phyloP scores from a whole-genome alignment of 2,329 filamentous ascomycete species.

The Stenocarpella maydis region DNA sequence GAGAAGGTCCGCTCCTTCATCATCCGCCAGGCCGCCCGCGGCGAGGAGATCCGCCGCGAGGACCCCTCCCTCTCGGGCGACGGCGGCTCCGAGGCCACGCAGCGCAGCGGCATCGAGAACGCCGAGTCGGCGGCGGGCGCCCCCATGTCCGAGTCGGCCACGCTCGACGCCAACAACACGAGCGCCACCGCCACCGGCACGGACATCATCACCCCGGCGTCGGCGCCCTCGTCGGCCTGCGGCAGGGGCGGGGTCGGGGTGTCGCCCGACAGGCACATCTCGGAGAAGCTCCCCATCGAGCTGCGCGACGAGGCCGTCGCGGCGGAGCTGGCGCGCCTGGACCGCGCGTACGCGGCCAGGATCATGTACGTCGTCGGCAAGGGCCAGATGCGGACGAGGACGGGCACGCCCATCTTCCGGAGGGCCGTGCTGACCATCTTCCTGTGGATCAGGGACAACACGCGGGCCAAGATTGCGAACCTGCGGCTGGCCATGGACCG shows the following conservation, averaged over 20 bases:
- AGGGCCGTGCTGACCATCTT: slow-evolving; percentile 60
- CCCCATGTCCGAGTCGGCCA: neutral
- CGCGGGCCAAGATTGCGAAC: slow-evolving; percentile 69
- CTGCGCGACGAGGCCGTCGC: slow-evolving; percentile 41
- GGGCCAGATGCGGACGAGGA: slow-evolving; percentile 62
- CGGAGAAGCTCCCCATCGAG: slow-evolving; percentile 37
- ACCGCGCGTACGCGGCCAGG: slow-evolving; percentile 55
- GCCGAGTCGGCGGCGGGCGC: slow-evolving; percentile 1
- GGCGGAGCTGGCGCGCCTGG: slow-evolving; percentile 54
- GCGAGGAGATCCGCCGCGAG: slow-evolving; percentile 31
- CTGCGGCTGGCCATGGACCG: slow-evolving; percentile 64
- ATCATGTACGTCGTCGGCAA: slow-evolving; percentile 67
- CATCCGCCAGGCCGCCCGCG: slow-evolving; percentile 43
- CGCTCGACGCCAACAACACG: neutral
- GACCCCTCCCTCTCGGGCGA: slow-evolving; percentile 24
- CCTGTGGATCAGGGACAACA: slow-evolving; percentile 70
- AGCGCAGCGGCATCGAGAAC: slow-evolving; percentile 31
- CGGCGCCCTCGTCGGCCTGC: no score
- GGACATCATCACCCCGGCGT: neutral
- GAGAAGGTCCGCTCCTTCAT: slow-evolving; percentile 63
- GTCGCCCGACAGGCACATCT: slow-evolving; percentile 17
- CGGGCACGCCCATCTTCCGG: slow-evolving; percentile 52
- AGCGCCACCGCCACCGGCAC: neutral
- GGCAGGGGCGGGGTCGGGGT: neutral
- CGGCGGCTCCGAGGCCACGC: slow-evolving; percentile 23